phyloP scores from a whole-genome alignment of 2,329 filamentous ascomycete genomes.

The Botrytis cinerea region DNA sequence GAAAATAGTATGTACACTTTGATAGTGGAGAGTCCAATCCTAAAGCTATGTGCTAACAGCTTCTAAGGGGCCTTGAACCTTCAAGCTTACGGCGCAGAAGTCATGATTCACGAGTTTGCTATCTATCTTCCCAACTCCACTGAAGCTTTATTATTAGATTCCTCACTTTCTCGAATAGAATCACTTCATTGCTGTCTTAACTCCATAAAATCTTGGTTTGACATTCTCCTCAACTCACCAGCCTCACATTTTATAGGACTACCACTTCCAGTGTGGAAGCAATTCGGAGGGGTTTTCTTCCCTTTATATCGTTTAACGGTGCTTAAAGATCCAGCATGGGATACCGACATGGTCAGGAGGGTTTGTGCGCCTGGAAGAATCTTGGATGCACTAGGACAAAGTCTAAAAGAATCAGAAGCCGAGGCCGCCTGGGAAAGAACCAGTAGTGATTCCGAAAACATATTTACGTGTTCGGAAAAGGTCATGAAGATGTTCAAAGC shows the following conservation, averaged over 20 bases:
- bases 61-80: conserved; percentile 4
- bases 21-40: background rate
- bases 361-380: conserved; percentile 1
- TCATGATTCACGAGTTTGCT: conserved; percentile 15
- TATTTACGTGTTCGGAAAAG: conserved; percentile 18
- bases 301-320: conserved; percentile 13
- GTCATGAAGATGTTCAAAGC: conserved; percentile 10
- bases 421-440: conserved; percentile 9
- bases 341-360: conserved; percentile 11
- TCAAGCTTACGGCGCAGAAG: conserved; percentile 10
- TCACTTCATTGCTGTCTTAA: conserved; percentile 2
- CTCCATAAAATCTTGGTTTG: conserved; percentile 16
- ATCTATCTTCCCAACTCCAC: conserved; percentile 14
- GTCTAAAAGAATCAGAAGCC: background rate
- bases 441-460: background rate
- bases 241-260: conserved; percentile 8
- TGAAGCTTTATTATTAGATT: background rate
- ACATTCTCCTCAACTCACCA: conserved; percentile 1
- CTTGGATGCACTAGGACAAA: conserved; percentile 8
- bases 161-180: conserved; percentile 9
- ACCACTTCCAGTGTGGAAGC: conserved; percentile 12
- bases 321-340: conserved; percentile 6
- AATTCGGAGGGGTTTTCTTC: conserved; percentile 9
- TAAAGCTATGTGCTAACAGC: background rate
- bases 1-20: background rate